phyloP scores from a whole-genome alignment of 768 basidiomycete genomes.

The Trametes cubensis region DNA sequence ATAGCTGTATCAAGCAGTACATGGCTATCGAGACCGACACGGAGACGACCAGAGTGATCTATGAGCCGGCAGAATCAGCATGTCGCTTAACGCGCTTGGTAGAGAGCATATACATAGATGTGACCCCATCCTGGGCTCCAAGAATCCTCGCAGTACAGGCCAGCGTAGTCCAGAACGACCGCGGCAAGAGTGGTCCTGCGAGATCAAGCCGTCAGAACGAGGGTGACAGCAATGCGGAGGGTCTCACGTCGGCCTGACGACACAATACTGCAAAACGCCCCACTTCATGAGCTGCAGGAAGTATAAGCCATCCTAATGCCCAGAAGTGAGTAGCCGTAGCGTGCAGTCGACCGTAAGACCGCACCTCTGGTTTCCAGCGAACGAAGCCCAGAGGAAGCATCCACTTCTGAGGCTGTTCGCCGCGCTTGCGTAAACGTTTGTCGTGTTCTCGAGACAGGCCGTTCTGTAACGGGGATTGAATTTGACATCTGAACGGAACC shows the following conservation, averaged over 20 bases:
- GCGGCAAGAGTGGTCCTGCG: slow-evolving; percentile 59
- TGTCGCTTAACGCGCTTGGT: not conserved
- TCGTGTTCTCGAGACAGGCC: slow-evolving; percentile 64
- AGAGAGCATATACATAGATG: slow-evolving; percentile 52
- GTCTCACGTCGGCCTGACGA: slow-evolving; percentile 59
- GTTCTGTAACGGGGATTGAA: slow-evolving; percentile 21
- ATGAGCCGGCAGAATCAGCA: not conserved
- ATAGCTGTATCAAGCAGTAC: slow-evolving; percentile 78
- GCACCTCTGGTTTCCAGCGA: slow-evolving; percentile 62
- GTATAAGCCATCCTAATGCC: slow-evolving; percentile 58
- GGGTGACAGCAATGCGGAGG: not conserved
- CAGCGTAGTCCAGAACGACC: slow-evolving; percentile 61
- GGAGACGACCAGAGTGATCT: slow-evolving; percentile 66
- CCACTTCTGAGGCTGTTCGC: slow-evolving; percentile 58
- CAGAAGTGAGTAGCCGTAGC: not conserved
- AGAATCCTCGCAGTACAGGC: slow-evolving; percentile 73
- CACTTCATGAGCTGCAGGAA: slow-evolving; percentile 78
- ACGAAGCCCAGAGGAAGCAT: slow-evolving; percentile 68
- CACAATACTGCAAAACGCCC: slow-evolving; percentile 75
- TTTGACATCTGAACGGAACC: not conserved
- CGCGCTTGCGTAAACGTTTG: slow-evolving; percentile 42
- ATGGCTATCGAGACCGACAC: slow-evolving; percentile 75
- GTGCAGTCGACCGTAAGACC: not conserved
- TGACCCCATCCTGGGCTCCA: slow-evolving; percentile 73
- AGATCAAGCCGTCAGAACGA: not conserved